A percentile compares a stretch with the other conserved stretches of the same genome.
Conservation (phyloP, 306 rosid genomes). For the Lotus japonicus region DNA sequence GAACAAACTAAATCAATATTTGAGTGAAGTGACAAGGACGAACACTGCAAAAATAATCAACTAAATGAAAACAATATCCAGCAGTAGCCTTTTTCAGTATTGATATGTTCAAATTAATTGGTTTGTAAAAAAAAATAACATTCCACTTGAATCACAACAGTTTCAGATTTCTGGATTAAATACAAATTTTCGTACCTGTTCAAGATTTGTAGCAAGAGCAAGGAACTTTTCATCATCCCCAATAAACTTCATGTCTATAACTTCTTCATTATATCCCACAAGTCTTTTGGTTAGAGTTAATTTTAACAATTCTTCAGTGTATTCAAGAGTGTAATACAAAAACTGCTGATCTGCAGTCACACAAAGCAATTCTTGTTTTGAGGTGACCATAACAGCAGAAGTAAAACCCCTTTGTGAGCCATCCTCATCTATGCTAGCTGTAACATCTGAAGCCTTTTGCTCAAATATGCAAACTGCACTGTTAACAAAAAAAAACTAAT, state of each 20-base stretch:
- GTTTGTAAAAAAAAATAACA: not conserved
- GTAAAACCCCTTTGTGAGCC: conserved; percentile 82
- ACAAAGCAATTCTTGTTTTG: conserved; percentile 81
- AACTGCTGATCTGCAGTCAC: conserved; percentile 96
- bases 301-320: conserved; percentile 38
- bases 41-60: too few relatives aligned
- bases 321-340: conserved; percentile 60
- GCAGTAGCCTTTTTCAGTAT: too few relatives aligned
- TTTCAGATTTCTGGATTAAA: conserved; percentile 5
- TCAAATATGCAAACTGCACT: conserved; percentile 89
- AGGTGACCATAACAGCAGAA: conserved; percentile 60
- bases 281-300: conserved; percentile 66
- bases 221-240: conserved; percentile 81
- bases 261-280: conserved; percentile 87
- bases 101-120: too few relatives aligned
- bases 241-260: conserved; percentile 85
- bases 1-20: not conserved
- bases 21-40: too few relatives aligned
- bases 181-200: conserved; percentile 53
- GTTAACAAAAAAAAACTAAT: conserved; percentile 31
- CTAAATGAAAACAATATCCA: too few relatives aligned
- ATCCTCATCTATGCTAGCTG: conserved; percentile 43
- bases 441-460: conserved; percentile 77
- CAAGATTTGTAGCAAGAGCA: conserved; percentile 94
- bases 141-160: not conserved